Evolutionary conservation across 352 stramenopile genomes (phyloP).

Genomic region (Phytophthora aleatoria): DNA sequence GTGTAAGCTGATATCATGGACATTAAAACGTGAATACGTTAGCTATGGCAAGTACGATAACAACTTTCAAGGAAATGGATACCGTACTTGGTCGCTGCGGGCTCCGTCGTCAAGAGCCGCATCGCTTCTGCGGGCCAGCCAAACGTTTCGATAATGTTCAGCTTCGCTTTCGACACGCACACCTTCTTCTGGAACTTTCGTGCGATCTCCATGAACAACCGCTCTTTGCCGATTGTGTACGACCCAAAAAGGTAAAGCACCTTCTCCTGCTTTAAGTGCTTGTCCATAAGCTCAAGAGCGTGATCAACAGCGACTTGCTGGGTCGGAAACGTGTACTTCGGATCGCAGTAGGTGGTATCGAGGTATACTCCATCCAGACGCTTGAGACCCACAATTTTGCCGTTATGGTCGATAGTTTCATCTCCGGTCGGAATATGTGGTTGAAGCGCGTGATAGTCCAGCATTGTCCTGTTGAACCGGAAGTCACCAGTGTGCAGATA

Average conservation of each 20-base stretch:
- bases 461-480: conserved; percentile 78
- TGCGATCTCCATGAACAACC: conserved; percentile 95
- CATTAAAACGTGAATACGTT: conserved; percentile 10
- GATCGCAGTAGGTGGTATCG: conserved; percentile 97
- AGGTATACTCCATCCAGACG: conserved; percentile 91
- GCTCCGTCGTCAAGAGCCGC: conserved; percentile 87
- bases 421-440: conserved; percentile 42
- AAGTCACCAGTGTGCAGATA: conserved; percentile 94
- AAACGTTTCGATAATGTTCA: conserved; percentile 89
- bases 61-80: background rate
- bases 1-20: conserved; percentile 66
- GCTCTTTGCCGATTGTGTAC: conserved; percentile 98
- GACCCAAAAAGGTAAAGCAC: conserved; percentile 95
- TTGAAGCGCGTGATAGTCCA: conserved; percentile 57
- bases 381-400: conserved; percentile 31
- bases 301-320: conserved; percentile 81
- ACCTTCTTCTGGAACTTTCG: conserved; percentile 72
- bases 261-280: conserved; percentile 57
- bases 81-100: conserved; percentile 69
- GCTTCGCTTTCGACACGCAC: conserved; percentile 78
- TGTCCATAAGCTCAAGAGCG: conserved; percentile 62
- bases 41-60: background rate
- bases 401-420: conserved; percentile 30
- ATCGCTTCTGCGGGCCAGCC: conserved; percentile 84
- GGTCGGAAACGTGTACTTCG: conserved; percentile 94